These are phyloP conservation scores for Candida sojae DNA, from an alignment of 1,139 yeast genomes.

Conservation along the genomic window DNA sequence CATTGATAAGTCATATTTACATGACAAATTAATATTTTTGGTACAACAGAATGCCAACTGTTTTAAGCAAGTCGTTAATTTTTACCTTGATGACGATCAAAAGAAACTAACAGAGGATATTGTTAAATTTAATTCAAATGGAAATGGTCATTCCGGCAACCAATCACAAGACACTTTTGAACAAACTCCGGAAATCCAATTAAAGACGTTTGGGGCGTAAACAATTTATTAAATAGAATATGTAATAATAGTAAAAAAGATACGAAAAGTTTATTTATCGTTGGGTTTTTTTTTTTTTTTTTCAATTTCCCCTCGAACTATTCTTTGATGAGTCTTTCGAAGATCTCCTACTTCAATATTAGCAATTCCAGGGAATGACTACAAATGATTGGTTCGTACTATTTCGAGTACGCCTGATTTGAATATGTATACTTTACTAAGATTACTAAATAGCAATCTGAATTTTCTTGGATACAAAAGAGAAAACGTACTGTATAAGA, in stretches of 20 bases:
- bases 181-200: constrained; percentile 30
- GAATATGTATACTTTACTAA: too few species aligned
- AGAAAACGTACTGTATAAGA: too few species aligned
- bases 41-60: constrained; percentile 49
- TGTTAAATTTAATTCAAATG: constrained; percentile 24
- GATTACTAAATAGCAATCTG: too few species aligned
- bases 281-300: too few species aligned
- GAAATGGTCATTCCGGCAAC: constrained; percentile 6
- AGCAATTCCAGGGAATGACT: too few species aligned
- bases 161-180: constrained; percentile 8
- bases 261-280: neutral
- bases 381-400: too few species aligned
- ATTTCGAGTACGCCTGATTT: too few species aligned
- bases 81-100: constrained; percentile 37
- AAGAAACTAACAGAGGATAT: constrained; percentile 41
- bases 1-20: constrained; percentile 42
- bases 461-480: too few species aligned
- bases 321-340: too few species aligned
- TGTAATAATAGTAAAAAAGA: neutral
- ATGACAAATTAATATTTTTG: constrained; percentile 52
- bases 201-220: constrained; percentile 34
- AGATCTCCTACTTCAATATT: too few species aligned
- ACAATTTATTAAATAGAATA: neutral
- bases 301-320: too few species aligned
- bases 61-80: constrained; percentile 55